These are phyloP conservation scores for Sodiomyces alkalinus DNA, from an alignment of 2,329 filamentous ascomycete genomes.

Conservation along the genomic window DNA sequence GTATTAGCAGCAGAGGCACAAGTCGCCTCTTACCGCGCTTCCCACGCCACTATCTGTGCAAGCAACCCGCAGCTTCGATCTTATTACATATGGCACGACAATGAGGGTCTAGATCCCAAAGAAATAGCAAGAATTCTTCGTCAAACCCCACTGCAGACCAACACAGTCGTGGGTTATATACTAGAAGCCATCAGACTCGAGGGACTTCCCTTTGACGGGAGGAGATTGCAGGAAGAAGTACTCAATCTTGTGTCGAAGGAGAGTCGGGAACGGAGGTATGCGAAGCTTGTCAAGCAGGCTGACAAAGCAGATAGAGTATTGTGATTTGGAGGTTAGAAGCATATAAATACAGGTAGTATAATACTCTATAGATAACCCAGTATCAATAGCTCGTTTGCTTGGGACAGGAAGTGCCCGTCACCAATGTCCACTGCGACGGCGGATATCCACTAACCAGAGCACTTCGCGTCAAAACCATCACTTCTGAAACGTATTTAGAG, in stretches of 20 bases:
- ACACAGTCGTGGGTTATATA: conserved; percentile 45
- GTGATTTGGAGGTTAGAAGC: too few species aligned
- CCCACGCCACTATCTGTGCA: conserved; percentile 11
- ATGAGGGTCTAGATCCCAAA: conserved; percentile 29
- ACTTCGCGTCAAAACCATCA: too few species aligned
- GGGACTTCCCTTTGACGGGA: conserved; percentile 30
- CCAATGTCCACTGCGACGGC: too few species aligned
- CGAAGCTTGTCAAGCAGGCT: too few species aligned
- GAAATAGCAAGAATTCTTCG: conserved; percentile 40
- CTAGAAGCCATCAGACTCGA: conserved; percentile 37
- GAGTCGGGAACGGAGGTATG: conserved; percentile 11
- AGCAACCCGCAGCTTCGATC: conserved; percentile 29
- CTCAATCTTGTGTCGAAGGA: conserved; percentile 17
- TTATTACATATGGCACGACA: conserved; percentile 49
- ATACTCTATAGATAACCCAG: too few species aligned
- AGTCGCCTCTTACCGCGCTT: conserved; percentile 19
- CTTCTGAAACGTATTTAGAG: too few species aligned
- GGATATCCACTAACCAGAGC: too few species aligned
- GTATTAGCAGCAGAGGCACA: conserved; percentile 26
- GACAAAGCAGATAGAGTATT: too few species aligned
- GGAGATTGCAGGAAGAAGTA: conserved; percentile 29
- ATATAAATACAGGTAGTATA: too few species aligned
- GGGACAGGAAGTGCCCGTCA: too few species aligned
- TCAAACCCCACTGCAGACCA: conserved; percentile 39
- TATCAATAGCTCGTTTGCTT: too few species aligned